Evolutionary conservation across 768 basidiomycete genomes (phyloP).

Genomic region (Podaxis sp.): DNA sequence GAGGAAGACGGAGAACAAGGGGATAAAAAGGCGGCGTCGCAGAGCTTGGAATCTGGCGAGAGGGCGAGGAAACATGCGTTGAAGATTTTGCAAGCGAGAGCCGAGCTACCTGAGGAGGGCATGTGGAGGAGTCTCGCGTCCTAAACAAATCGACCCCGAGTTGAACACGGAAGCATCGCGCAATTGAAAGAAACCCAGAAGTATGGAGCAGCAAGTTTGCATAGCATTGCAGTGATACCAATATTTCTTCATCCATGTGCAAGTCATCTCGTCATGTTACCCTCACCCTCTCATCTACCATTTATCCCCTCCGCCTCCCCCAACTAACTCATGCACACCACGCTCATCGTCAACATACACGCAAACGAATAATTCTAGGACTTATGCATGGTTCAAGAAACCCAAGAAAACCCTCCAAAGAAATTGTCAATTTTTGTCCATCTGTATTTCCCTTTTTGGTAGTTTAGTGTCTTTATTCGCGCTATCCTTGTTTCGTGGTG

Average conservation of each 20-base stretch:
- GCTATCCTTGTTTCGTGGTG: not conserved
- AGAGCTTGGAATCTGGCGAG: conserved; percentile 32
- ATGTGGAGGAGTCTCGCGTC: conserved; percentile 82
- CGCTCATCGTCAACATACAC: not conserved
- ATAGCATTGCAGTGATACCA: conserved; percentile 14
- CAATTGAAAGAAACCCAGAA: not conserved
- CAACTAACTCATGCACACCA: not conserved
- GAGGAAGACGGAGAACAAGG: conserved; percentile 34
- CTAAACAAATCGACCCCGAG: conserved; percentile 14
- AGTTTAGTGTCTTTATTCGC: conserved; percentile 3
- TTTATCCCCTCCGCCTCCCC: not conserved
- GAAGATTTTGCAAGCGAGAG: conserved; percentile 70
- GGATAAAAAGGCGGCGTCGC: conserved; percentile 21
- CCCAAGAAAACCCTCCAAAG: not conserved
- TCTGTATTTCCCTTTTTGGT: not conserved
- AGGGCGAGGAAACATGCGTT: conserved; percentile 60
- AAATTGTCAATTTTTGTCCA: not conserved
- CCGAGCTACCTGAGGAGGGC: conserved; percentile 63
- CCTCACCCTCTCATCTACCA: not conserved
- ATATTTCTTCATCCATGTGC: conserved; percentile 1
- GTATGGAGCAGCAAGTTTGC: not conserved
- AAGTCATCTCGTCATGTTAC: not conserved
- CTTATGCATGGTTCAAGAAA: conserved; percentile 1
- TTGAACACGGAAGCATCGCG: not conserved
- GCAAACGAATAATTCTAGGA: not conserved